Conservation (phyloP, 2,329 filamentous ascomycete genomes). For the Colletotrichum lini region DNA sequence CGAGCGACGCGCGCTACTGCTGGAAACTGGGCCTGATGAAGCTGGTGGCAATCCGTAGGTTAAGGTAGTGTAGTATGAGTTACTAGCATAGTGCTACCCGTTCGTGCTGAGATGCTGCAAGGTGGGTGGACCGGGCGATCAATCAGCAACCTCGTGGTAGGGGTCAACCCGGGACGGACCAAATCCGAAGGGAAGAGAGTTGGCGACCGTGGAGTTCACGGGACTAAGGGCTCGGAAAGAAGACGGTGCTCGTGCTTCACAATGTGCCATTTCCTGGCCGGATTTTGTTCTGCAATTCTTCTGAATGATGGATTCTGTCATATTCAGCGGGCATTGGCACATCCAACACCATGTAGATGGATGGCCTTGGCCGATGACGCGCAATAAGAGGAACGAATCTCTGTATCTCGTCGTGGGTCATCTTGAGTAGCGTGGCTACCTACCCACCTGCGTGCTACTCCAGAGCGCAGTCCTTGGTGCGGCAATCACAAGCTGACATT, state of each 20-base stretch:
- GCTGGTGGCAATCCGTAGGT: background rate
- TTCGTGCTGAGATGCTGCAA: slow-evolving; percentile 23
- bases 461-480: slow-evolving; percentile 11
- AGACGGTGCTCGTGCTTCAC: background rate
- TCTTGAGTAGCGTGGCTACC: no score
- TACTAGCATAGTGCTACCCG: background rate
- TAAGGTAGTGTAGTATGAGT: no score
- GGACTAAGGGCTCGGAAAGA: background rate
- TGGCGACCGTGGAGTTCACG: slow-evolving; percentile 14
- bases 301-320: background rate
- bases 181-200: slow-evolving; percentile 9
- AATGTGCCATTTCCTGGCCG: slow-evolving; percentile 2
- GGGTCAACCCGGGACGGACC: slow-evolving; percentile 33
- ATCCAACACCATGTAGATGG: no score
- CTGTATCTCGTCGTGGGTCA: no score
- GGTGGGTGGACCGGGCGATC: slow-evolving; percentile 17
- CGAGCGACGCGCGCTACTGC: slow-evolving; percentile 19
- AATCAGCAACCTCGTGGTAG: slow-evolving; percentile 8
- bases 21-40: slow-evolving; percentile 6
- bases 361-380: no score
- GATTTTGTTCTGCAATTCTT: background rate
- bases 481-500: slow-evolving; percentile 15
- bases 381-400: no score
- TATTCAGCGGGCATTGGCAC: no score
- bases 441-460: no score